These are phyloP conservation scores for Trichoderma simmonsii DNA, from an alignment of 2,329 filamentous ascomycete genomes.

Conservation along the genomic window DNA sequence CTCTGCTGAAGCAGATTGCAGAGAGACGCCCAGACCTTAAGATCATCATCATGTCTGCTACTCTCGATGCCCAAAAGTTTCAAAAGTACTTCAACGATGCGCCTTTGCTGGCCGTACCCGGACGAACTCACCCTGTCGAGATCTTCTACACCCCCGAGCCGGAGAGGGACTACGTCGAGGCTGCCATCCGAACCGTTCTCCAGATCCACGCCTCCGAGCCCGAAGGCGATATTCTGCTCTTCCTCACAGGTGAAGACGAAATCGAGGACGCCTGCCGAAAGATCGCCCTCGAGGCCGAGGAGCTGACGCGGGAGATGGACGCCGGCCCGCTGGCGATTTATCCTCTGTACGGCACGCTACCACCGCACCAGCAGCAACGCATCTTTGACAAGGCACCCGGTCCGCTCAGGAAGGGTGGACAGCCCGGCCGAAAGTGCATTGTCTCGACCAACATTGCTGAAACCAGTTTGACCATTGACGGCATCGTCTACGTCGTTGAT, in stretches of 20 bases:
- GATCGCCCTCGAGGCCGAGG: slow-evolving; percentile 84
- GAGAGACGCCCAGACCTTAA: slow-evolving; percentile 83
- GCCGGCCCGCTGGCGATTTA: slow-evolving; percentile 88
- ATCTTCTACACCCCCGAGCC: slow-evolving; percentile 98
- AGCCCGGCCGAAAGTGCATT: slow-evolving; percentile 89
- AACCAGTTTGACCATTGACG: slow-evolving; percentile 95
- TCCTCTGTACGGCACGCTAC: slow-evolving; percentile 89
- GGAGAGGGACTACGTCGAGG: slow-evolving; percentile 95
- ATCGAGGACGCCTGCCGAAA: slow-evolving; percentile 96
- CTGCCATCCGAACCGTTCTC: slow-evolving; percentile 86
- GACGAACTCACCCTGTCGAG: slow-evolving; percentile 93
- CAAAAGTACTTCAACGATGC: slow-evolving; percentile 96
- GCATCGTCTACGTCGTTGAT: slow-evolving; percentile 99
- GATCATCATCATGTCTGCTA: slow-evolving; percentile 98
- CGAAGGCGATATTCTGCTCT: slow-evolving; percentile 89
- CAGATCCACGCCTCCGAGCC: slow-evolving; percentile 93
- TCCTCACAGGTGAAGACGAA: slow-evolving; percentile 96
- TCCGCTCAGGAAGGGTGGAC: slow-evolving; percentile 69
- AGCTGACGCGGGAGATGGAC: slow-evolving; percentile 87
- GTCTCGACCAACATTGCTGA: slow-evolving; percentile 97
- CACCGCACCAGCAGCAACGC: slow-evolving; percentile 86
- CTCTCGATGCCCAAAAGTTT: slow-evolving; percentile 95
- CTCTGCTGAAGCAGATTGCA: slow-evolving; percentile 87
- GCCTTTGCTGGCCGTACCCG: slow-evolving; percentile 87
- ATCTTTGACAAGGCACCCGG: slow-evolving; percentile 90